Conservation (phyloP, 2,329 filamentous ascomycete species). For the Penicillium vulpinum region DNA sequence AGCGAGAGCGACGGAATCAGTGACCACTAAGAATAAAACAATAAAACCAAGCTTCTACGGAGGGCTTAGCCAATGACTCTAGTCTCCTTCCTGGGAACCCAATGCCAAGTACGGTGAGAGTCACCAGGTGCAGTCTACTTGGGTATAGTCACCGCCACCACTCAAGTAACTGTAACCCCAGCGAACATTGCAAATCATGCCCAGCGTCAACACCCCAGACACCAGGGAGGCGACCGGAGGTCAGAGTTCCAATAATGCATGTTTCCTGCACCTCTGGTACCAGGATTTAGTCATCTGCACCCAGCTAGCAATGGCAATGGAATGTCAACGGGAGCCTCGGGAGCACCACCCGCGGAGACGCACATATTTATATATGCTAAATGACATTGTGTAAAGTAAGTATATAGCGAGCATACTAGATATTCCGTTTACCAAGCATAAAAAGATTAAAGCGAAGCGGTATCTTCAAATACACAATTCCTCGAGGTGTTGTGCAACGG, state of each 20-base stretch:
- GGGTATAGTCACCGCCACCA: slow-evolving; percentile 3
- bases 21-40: background rate
- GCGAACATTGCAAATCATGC: background rate
- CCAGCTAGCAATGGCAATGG: slow-evolving; percentile 6
- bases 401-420: background rate
- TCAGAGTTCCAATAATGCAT: slow-evolving; percentile 14
- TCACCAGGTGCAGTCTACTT: background rate
- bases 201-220: background rate
- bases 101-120: slow-evolving; percentile 3
- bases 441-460: background rate
- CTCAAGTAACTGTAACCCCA: background rate
- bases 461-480: background rate
- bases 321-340: slow-evolving; percentile 1
- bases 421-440: background rate
- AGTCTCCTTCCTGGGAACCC: background rate
- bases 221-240: background rate
- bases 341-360: background rate
- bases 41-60: background rate
- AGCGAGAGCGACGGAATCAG: background rate
- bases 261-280: slow-evolving; percentile 13
- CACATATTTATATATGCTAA: background rate
- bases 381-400: background rate
- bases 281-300: slow-evolving; percentile 9
- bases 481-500: background rate
- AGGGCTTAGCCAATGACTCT: background rate